These are phyloP conservation scores for Pleoardoris graminearum DNA, from an alignment of 2,329 filamentous ascomycete genomes.

Conservation along the genomic window DNA sequence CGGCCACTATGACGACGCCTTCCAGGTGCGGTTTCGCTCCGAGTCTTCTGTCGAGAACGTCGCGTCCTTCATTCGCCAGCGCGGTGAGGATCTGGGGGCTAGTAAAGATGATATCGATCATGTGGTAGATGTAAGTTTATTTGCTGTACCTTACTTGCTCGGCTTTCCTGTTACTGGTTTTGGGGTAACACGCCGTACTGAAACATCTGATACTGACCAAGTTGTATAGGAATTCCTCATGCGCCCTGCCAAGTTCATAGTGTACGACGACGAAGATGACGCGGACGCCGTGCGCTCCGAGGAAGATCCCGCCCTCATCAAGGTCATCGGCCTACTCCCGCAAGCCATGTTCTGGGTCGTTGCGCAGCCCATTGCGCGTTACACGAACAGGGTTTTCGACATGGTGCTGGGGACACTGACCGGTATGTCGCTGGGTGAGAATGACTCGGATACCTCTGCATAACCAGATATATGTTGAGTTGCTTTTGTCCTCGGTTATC, in stretches of 20 bases:
- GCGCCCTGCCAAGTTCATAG: not conserved
- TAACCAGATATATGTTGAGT: not conserved
- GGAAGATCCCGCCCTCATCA: slow-evolving; percentile 29
- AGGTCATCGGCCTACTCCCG: slow-evolving; percentile 30
- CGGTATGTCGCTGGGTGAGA: slow-evolving; percentile 1
- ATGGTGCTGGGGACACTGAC: slow-evolving; percentile 13
- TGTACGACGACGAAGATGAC: not conserved
- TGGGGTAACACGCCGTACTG: not conserved
- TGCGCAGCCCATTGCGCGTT: slow-evolving; percentile 11
- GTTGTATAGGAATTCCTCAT: not conserved
- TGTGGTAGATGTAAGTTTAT: slow-evolving; percentile 9
- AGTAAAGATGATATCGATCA: slow-evolving; percentile 11
- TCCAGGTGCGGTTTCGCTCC: slow-evolving; percentile 4
- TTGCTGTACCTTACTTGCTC: too few species aligned
- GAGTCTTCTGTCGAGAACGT: not conserved
- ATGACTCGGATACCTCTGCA: not conserved
- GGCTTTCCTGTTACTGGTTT: not conserved
- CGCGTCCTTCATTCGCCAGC: slow-evolving; percentile 11
- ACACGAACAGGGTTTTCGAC: slow-evolving; percentile 14
- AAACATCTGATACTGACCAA: not conserved
- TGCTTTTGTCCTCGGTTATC: too few species aligned
- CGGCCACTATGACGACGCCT: slow-evolving; percentile 9
- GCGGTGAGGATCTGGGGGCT: slow-evolving; percentile 10
- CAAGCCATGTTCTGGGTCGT: slow-evolving; percentile 29
- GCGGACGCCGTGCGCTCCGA: not conserved